Evolutionary conservation across 164 flowering plant genomes (phyloP), one percentile per base, ranked within the genome.

Genomic region (Nymphaea colorata): DNA sequence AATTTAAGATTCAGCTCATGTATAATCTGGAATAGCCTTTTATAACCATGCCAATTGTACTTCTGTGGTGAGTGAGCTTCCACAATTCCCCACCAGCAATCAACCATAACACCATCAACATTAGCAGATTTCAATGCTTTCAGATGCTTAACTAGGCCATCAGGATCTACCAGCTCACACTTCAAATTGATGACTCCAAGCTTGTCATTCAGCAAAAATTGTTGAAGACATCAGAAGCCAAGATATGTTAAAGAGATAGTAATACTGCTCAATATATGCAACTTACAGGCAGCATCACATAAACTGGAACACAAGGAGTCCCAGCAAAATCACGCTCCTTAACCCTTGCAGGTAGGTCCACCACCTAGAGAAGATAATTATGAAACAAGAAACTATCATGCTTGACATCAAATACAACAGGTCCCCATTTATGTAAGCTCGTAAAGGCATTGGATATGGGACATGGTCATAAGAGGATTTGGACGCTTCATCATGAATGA

Each of bases 61-160:
- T 79, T 83, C 72, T 82, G 91, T 2, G 98, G 98, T 42, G 76
- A 72, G 76, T 83, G 85, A 25, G 88, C 84, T 83, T 93, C 98
- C 16, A 91, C 97, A 59, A 91, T 81, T 59, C 98, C 98, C 98
- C 98, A 93, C 98, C 98, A 93, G 72, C 91, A 87, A 74, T 93
- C 94, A 69, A 91, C 84, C 96, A 83, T 87, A 62, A 90, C 85
- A 57, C 97, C 98, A 76, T 93, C 98, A 67, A 93, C 83, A 69
- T 86, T 87, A 61, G 79, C 67, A 43, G 92, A 83, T 75, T 94
- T 91, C 79, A 94, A 79, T 41, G 77, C 68, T 74, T 86, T 83
- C 51, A 94, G 79, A 75, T 94, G 99, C 77, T 88, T 83, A 42
- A 81, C 73, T 45, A 94, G 73, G 65, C 85, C 88, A 80, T 91